Evolutionary conservation across 139 green algal genomes (phyloP).

Genomic region (Gonium pectorale): DNA sequence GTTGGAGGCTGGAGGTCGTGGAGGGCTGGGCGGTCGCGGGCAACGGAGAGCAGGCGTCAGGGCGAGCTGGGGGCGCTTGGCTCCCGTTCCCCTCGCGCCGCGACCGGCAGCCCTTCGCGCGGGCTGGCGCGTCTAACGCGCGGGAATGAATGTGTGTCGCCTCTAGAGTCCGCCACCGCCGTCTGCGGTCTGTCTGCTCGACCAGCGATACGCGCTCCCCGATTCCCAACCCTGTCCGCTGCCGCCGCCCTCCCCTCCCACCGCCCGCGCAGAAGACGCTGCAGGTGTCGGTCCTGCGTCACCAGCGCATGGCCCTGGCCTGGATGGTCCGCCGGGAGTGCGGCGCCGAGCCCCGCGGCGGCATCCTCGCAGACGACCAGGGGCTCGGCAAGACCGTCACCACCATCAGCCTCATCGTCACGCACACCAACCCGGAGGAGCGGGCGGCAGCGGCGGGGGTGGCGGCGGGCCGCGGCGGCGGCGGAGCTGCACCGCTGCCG

Average conservation of each 20-base stretch:
- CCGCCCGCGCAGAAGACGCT: constrained; percentile 44
- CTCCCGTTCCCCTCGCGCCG: too few relatives aligned
- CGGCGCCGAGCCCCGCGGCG: constrained; percentile 56
- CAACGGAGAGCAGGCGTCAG: too few relatives aligned
- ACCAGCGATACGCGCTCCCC: too few relatives aligned
- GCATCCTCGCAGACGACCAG: constrained; percentile 89
- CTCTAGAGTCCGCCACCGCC: too few relatives aligned
- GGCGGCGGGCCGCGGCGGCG: not conserved
- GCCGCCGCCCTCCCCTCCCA: not conserved
- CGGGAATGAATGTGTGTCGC: too few relatives aligned
- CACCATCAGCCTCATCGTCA: constrained; percentile 83
- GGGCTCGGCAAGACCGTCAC: constrained; percentile 89
- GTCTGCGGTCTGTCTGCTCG: too few relatives aligned
- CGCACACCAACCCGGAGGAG: constrained; percentile 53
- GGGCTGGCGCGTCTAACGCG: too few relatives aligned
- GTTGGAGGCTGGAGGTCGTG: too few relatives aligned
- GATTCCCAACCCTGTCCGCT: not conserved
- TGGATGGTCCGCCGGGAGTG: constrained; percentile 82
- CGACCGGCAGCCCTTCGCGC: too few relatives aligned
- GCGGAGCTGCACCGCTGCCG: not conserved
- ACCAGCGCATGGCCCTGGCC: constrained; percentile 80
- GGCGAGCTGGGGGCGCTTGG: too few relatives aligned
- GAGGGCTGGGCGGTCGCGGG: too few relatives aligned
- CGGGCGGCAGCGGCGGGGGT: not conserved
- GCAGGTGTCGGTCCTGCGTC: constrained; percentile 58